Percentiles rank a stretch among this genome's conserved stretches.
These are phyloP conservation scores for Astrothelium subdiscretum DNA, from an alignment of 495 filamentous ascomycete genomes.

Conservation along the genomic window DNA sequence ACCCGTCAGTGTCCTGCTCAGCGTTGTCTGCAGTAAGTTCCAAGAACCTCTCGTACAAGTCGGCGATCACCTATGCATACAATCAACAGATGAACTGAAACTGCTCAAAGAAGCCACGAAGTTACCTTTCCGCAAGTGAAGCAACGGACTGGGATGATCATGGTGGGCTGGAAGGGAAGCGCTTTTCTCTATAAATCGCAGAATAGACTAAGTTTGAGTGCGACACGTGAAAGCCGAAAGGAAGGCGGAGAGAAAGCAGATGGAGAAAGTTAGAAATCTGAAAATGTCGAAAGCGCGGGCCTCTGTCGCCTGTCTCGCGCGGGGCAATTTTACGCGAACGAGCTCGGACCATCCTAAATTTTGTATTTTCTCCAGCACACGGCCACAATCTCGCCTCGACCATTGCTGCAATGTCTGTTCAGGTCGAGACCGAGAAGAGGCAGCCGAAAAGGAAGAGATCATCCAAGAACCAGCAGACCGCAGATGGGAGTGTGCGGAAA, in stretches of 20 bases:
- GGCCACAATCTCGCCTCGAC: background rate
- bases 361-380: background rate
- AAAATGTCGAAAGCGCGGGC: background rate
- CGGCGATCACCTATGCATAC: slow-evolving; percentile 67
- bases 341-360: slow-evolving; percentile 2
- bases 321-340: slow-evolving; percentile 3
- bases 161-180: slow-evolving; percentile 39
- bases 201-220: background rate
- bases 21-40: slow-evolving; percentile 57
- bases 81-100: slow-evolving; percentile 11
- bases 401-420: background rate
- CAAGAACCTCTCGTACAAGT: slow-evolving; percentile 93
- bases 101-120: background rate
- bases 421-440: background rate
- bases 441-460: slow-evolving; percentile 18
- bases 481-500: background rate
- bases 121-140: slow-evolving; percentile 96
- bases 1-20: background rate
- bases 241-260: background rate
- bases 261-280: background rate
- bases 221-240: background rate
- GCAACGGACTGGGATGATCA: slow-evolving; percentile 98
- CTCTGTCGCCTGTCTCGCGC: background rate
- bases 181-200: background rate
- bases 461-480: background rate